A percentile compares a stretch with the other conserved stretches of the same genome.
Evolutionary conservation across 83 land plant genomes (phyloP).

Genomic region (Picea engelmannii): DNA sequence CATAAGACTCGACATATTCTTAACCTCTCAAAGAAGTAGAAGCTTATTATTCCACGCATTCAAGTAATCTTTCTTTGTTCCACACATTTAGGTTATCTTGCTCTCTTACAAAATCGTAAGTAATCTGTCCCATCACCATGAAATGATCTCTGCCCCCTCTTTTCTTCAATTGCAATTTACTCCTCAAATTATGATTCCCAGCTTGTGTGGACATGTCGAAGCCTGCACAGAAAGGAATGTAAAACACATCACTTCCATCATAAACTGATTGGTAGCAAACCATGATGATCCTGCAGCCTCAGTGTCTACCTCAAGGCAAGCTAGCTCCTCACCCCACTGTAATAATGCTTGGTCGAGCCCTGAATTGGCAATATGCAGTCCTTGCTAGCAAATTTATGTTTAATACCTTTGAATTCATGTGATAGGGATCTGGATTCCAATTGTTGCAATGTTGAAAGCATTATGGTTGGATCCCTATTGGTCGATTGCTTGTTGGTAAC

Average conservation of each 20-base stretch:
- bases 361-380: slow-evolving; percentile 11
- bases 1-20: slow-evolving; percentile 13
- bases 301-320: background rate
- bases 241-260: background rate
- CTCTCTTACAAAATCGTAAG: slow-evolving; percentile 56
- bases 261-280: slow-evolving; percentile 7
- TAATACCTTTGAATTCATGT: background rate
- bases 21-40: slow-evolving; percentile 44
- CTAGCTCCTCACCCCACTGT: background rate
- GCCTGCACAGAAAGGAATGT: background rate
- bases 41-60: slow-evolving; percentile 42
- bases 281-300: background rate
- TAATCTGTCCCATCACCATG: slow-evolving; percentile 43
- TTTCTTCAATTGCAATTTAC: slow-evolving; percentile 27
- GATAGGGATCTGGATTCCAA: no score
- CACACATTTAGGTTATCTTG: slow-evolving; percentile 18
- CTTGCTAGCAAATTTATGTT: background rate
- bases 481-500: background rate
- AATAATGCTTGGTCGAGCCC: slow-evolving; percentile 18
- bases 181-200: slow-evolving; percentile 16
- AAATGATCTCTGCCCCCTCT: slow-evolving; percentile 45
- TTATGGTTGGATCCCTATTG: no score
- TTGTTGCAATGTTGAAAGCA: no score
- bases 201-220: background rate
- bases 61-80: no score